These are phyloP conservation scores for Boletus pseudopeckii DNA, from an alignment of 768 basidiomycete species.

Conservation along the genomic window DNA sequence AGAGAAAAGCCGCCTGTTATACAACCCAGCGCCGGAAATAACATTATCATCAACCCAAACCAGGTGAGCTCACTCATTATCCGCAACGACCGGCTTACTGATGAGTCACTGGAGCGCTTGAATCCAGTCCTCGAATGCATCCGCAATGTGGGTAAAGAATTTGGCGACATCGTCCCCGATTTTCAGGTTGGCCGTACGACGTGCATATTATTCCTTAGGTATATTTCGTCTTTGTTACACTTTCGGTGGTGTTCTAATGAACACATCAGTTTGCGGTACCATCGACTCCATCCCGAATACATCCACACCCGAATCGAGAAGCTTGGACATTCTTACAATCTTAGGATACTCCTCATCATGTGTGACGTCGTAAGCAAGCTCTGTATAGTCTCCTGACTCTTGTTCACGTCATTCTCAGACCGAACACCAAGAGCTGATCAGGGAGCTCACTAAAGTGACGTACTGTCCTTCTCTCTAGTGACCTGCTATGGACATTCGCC, in stretches of 20 bases:
- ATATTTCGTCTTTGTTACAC: background rate
- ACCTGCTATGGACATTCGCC: background rate
- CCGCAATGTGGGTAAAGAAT: constrained; percentile 88
- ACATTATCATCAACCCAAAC: constrained; percentile 58
- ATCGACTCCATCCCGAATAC: constrained; percentile 96
- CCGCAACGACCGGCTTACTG: background rate
- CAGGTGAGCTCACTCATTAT: constrained; percentile 39
- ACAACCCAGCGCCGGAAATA: constrained; percentile 61
- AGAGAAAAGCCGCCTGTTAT: constrained; percentile 50
- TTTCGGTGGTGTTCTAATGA: background rate
- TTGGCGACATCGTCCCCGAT: constrained; percentile 89
- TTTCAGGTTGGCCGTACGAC: constrained; percentile 96
- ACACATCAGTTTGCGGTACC: constrained; percentile 74
- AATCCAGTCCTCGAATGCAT: constrained; percentile 89
- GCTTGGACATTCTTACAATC: constrained; percentile 74
- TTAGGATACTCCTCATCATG: constrained; percentile 82
- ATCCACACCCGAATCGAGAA: constrained; percentile 88
- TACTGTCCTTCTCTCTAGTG: constrained; percentile 5
- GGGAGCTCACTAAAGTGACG: constrained; percentile 83
- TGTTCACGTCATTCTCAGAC: constrained; percentile 43
- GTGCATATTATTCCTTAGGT: constrained; percentile 91
- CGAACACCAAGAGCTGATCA: constrained; percentile 87
- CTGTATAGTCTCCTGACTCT: background rate
- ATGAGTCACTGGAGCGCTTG: constrained; percentile 50
- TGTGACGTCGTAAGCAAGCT: constrained; percentile 81